Base-by-base conservation (phyloP, 2,329 filamentous ascomycete species). In the Fusarium veterinarium region DNA sequence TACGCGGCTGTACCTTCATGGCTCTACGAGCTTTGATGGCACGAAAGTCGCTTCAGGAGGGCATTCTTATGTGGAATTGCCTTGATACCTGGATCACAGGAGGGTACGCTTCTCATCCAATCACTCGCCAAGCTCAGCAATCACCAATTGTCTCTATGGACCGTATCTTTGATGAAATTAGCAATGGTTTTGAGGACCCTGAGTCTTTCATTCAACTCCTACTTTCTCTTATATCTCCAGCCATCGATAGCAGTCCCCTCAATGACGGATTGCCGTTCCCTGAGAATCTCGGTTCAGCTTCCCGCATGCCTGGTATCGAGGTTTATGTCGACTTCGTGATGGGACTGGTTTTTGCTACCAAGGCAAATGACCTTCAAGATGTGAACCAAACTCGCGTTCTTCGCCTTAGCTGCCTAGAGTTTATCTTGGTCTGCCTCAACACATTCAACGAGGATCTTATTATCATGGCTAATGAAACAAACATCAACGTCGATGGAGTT, bases 381-480 rank as follows among this genome's bases (percentile, higher is more conserved):
- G 84, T 90, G 53, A 84, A 90, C 44, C 94, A 97, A 79, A 88
- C 91, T 31, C 90, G 92, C 48, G 86, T 95, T 13, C 84, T 98
- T 60, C 91, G 92, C 53, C 91, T 93, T 74, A 92, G 91, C 67
- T 97, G 95, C 79, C 86, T 99, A 30, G 91, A 94, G 41, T 97
- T 99, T 79, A 92, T 95, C 49, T 84, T 91, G 25, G 89, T 90
- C 6, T 96, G 94, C 78, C 84, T 99, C 28, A 87, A 88, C 13
- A 95, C 91, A 1, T 99, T 99, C 85, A 98, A 99, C 80, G 96
- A 99, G 80, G 92, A 98, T 76, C 88, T 98, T 16, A 92, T 98
- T 44, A 87, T 95, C 35, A 90, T 98, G 76, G 92, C 93, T 42
- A 97, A 94, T 79, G 89, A 92, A 77, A 93, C 93, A 4, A 92